Evolutionary conservation across 768 basidiomycete genomes (phyloP), one percentile per base, ranked within the genome.

Genomic region (Mycena rebaudengoi): DNA sequence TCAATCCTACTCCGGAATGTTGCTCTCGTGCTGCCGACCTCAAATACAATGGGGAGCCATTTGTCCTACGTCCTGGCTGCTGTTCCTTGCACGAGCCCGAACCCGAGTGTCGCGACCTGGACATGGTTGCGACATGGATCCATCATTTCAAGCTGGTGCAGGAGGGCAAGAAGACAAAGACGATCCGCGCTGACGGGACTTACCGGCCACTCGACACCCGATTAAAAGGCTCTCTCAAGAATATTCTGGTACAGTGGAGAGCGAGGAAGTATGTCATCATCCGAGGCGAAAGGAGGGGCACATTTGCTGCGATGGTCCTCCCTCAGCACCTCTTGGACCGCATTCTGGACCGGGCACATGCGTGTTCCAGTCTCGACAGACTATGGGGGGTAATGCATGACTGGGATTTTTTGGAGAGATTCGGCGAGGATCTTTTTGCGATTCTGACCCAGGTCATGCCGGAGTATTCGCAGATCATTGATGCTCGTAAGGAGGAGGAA

Each of bases 1-100:
- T 59, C 20, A 59, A 59, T 39, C 28, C 57, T n/a, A 59, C 57
- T 2, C 5, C 12, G 2, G 57, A 59, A 6, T 49, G 45, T 37
- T 59, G 57, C 14, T 21, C 57, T 4, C 45, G 57, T 13, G 57
- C 7, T 13, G 57, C 28, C 1, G 45, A 49, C 37, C 45, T 59
- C 23, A 25, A 59, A 7, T 50, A 59, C 57, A 59, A 59, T n/a
- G 12, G 57, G 37, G 46, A 59, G 35, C n/a, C 28, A 13, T 59
- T 49, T 35, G 33, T 57, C 14, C 55, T 23, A 32, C 32, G 44
- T 14, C 43, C 32, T 1, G 41, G 21, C 2, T 55, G 41, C 14
- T 55, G 54, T 16, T 43, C 41, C 5, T 26, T 45, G 54, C 41
- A 45, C 14, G 43, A 45, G 14, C 33, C 41, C 2, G 55, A 45